phyloP scores from a whole-genome alignment of 2,329 filamentous ascomycete genomes.

The Pseudopithomyces chartarum region DNA sequence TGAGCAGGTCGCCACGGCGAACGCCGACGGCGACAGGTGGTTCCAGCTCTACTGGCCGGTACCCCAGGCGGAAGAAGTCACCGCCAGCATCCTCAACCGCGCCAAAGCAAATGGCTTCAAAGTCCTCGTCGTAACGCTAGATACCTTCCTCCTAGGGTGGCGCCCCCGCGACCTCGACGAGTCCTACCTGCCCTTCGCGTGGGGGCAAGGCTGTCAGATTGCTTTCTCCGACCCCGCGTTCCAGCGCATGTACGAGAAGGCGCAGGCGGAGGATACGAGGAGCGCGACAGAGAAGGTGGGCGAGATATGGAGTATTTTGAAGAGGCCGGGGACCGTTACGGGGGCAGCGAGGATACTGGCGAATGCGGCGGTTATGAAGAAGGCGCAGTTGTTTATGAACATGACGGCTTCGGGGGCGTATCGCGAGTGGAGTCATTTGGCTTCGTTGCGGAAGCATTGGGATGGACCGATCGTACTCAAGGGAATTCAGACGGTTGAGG shows the following conservation, averaged over 20 bases:
- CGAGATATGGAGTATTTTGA: constrained; percentile 45
- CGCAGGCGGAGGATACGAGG: constrained; percentile 37
- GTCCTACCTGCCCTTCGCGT: constrained; percentile 64
- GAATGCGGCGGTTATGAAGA: constrained; percentile 40
- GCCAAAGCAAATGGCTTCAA: constrained; percentile 67
- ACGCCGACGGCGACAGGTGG: constrained; percentile 65
- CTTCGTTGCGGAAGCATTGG: constrained; percentile 41
- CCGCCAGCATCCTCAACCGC: constrained; percentile 64
- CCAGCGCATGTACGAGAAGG: constrained; percentile 38
- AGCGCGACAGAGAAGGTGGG: constrained; percentile 36
- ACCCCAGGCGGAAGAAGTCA: constrained; percentile 68
- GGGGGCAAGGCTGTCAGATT: constrained; percentile 43
- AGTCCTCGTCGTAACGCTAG: constrained; percentile 73
- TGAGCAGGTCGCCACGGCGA: constrained; percentile 67
- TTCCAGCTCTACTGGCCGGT: constrained; percentile 78
- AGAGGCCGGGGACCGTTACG: constrained; percentile 39
- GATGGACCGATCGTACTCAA: constrained; percentile 47
- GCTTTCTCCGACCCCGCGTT: constrained; percentile 46
- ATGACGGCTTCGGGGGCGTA: constrained; percentile 42
- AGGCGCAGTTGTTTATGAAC: constrained; percentile 43
- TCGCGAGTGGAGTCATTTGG: constrained; percentile 41
- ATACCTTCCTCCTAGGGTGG: constrained; percentile 73
- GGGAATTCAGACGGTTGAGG: constrained; percentile 45
- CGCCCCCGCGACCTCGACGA: constrained; percentile 70
- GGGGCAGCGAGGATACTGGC: constrained; percentile 40